Evolutionary conservation across 768 basidiomycete species (phyloP).

Genomic region (Suillus lakei): DNA sequence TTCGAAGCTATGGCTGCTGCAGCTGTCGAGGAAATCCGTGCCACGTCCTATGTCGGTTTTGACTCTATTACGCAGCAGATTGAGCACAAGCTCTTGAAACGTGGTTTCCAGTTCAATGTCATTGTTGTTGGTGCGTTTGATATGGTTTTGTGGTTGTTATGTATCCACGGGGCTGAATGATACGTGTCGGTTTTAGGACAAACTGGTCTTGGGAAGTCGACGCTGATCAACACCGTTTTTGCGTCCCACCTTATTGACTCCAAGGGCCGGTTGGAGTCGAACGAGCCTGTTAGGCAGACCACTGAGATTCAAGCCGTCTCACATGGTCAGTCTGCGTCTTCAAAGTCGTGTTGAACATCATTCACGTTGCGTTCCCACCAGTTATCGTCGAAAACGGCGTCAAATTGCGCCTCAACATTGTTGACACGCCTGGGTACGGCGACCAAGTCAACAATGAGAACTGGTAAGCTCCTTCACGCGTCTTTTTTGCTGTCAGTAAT

Average conservation of each 20-base stretch:
- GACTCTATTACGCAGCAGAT: constrained; percentile 98
- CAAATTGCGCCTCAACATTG: constrained; percentile 92
- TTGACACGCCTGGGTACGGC: constrained; percentile 98
- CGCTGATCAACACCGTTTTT: constrained; percentile 98
- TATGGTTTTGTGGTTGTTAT: neutral
- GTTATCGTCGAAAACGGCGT: constrained; percentile 98
- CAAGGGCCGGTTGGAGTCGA: constrained; percentile 88
- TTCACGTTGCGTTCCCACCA: constrained; percentile 36
- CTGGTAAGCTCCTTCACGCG: constrained; percentile 60
- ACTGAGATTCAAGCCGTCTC: constrained; percentile 96
- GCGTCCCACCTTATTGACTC: constrained; percentile 98
- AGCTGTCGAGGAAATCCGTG: constrained; percentile 78
- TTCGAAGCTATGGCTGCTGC: constrained; percentile 46
- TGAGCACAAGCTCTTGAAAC: constrained; percentile 98
- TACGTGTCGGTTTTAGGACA: constrained; percentile 61
- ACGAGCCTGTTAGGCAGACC: constrained; percentile 91
- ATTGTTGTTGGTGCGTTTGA: constrained; percentile 86
- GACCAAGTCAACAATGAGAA: constrained; percentile 99
- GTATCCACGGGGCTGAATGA: neutral
- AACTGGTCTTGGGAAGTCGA: constrained; percentile 98
- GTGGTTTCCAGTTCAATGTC: constrained; percentile 99
- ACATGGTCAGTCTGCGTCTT: constrained; percentile 66
- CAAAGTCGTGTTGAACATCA: neutral
- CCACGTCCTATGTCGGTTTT: constrained; percentile 95
- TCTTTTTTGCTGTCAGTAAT: constrained; percentile 11